Percentiles rank a stretch among this genome's conserved stretches.
Conservation (phyloP, 129 eudicot species). For the Heracleum sosnowskyi region DNA sequence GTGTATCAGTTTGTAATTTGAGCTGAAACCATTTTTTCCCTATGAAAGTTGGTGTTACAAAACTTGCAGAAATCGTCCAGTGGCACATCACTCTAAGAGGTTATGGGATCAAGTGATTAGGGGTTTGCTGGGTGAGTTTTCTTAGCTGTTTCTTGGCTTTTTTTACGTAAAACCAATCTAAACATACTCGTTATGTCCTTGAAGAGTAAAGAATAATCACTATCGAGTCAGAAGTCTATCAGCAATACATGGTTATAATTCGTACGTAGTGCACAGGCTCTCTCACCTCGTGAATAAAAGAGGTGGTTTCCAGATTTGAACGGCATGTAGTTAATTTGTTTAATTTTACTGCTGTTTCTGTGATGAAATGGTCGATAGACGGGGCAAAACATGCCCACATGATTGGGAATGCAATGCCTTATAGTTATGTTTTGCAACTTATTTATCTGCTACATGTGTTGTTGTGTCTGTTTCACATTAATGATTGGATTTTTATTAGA, state of each 20-base stretch:
- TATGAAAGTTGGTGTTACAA: not conserved
- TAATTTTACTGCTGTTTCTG: not conserved
- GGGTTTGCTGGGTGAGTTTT: not conserved
- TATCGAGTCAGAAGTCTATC: not conserved
- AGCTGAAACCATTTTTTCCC: not conserved
- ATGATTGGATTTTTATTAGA: slow-evolving; percentile 3
- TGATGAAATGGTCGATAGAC: not conserved
- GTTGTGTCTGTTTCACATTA: slow-evolving; percentile 11
- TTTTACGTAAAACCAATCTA: not conserved
- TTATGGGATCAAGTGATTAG: not conserved
- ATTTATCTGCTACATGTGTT: slow-evolving; percentile 12
- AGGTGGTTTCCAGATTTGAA: not conserved
- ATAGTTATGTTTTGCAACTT: not conserved
- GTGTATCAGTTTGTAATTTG: not conserved
- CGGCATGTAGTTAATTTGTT: not conserved
- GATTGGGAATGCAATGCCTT: not conserved
- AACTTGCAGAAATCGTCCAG: not conserved
- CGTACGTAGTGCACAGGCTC: not conserved
- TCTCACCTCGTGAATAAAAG: not conserved
- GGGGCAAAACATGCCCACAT: slow-evolving; percentile 11
- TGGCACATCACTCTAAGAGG: not conserved
- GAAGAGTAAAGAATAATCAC: not conserved
- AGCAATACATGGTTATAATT: not conserved
- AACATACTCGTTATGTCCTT: not conserved
- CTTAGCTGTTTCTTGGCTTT: not conserved